These are phyloP conservation scores for Termitomyces sp. DNA, from an alignment of 768 basidiomycete genomes.

Conservation along the genomic window DNA sequence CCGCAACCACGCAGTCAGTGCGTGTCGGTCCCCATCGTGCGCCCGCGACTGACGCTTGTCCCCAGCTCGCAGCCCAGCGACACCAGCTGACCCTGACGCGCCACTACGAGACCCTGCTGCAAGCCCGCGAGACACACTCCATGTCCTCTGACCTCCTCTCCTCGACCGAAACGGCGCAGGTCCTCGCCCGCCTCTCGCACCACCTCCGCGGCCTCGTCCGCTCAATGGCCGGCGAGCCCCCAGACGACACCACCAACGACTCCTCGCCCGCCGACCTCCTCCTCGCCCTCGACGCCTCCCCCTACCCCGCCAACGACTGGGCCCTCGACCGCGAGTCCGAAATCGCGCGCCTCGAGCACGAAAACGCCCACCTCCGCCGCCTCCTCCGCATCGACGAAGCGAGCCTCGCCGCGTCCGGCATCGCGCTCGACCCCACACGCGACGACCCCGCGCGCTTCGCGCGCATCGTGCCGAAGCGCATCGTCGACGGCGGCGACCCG, in stretches of 20 bases:
- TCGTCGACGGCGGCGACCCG: not conserved
- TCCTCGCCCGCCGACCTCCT: constrained; percentile 34
- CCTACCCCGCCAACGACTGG: constrained; percentile 58
- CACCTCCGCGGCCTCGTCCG: constrained; percentile 68
- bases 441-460: constrained; percentile 33
- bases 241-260: constrained; percentile 22
- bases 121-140: constrained; percentile 53
- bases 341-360: constrained; percentile 72
- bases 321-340: constrained; percentile 83
- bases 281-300: constrained; percentile 36
- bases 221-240: constrained; percentile 59
- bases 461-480: constrained; percentile 23
- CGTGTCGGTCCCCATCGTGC: not conserved
- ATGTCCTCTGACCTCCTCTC: constrained; percentile 50
- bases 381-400: constrained; percentile 69
- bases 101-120: constrained; percentile 84
- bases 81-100: constrained; percentile 83
- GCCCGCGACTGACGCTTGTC: not conserved
- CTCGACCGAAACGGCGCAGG: constrained; percentile 53
- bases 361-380: constrained; percentile 76
- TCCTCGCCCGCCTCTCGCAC: constrained; percentile 67
- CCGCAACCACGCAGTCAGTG: constrained; percentile 62
- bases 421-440: constrained; percentile 45
- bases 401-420: constrained; percentile 44
- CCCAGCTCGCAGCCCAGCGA: constrained; percentile 83